Percentiles rank a stretch among this genome's conserved stretches.
Conservation (phyloP, 139 green algal species). For the Haematococcus lacustris region DNA sequence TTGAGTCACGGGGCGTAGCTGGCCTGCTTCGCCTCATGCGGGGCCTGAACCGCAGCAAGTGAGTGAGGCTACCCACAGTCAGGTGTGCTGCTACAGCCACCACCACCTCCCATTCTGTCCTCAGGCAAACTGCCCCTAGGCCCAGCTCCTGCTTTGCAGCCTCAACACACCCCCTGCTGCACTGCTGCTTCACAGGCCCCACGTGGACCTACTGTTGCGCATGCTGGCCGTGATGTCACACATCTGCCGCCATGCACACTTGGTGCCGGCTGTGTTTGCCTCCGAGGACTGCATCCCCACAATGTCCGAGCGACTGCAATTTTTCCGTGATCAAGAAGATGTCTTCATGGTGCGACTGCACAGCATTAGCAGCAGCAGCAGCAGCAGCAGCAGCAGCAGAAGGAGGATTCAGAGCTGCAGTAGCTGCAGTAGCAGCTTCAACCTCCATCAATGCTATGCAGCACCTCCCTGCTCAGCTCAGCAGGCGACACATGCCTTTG, state of each 20-base stretch:
- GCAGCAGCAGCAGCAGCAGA: background rate
- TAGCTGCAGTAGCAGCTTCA: no score
- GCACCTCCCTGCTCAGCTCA: no score
- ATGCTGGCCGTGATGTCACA: conserved; percentile 46
- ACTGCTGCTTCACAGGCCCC: conserved; percentile 21
- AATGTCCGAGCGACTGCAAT: conserved; percentile 63
- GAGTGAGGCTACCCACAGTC: background rate
- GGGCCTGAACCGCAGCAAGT: conserved; percentile 52
- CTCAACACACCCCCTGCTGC: background rate
- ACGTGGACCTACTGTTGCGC: conserved; percentile 38
- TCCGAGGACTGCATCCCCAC: conserved; percentile 44
- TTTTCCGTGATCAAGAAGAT: conserved; percentile 57
- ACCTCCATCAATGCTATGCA: no score
- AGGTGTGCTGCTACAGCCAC: background rate
- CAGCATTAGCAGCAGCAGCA: background rate
- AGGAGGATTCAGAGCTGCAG: no score
- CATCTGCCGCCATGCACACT: conserved; percentile 33
- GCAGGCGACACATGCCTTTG: no score
- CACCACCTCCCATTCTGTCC: background rate
- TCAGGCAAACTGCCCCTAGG: background rate
- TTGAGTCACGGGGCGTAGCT: conserved; percentile 17
- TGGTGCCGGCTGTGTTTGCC: conserved; percentile 37
- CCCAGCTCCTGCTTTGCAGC: background rate
- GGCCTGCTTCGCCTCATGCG: conserved; percentile 50
- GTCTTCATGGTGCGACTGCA: background rate